A percentile compares a stretch with the other conserved stretches of the same genome.
These are phyloP conservation scores for Cornus kousa DNA, from an alignment of 148 eudicot genomes.

Conservation along the genomic window DNA sequence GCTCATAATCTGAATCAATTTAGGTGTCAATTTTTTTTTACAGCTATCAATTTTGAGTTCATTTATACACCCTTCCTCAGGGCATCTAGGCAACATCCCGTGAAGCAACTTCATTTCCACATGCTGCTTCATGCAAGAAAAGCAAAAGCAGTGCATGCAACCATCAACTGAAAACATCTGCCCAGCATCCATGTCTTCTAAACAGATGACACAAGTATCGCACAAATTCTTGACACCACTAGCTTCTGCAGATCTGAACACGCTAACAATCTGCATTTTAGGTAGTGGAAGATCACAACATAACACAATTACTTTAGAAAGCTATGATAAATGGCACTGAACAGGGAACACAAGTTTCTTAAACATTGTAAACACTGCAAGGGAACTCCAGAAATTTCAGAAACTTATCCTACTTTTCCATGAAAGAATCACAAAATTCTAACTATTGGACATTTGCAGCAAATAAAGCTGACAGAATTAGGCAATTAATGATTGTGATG, in stretches of 20 bases:
- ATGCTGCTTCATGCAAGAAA: conserved; percentile 75
- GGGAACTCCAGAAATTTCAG: no score
- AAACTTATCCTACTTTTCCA: no score
- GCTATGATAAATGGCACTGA: no score
- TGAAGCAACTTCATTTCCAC: conserved; percentile 67
- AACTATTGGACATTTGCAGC: no score
- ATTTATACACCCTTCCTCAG: conserved; percentile 58
- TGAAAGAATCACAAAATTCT: no score
- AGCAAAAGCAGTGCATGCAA: conserved; percentile 69
- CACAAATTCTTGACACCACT: conserved; percentile 14
- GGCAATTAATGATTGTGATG: no score
- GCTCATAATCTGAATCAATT: conserved; percentile 52
- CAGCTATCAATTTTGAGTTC: conserved; percentile 47
- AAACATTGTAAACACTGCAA: no score
- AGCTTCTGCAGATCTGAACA: conserved; percentile 26
- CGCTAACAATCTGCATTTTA: not conserved
- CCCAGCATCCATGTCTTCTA: conserved; percentile 48
- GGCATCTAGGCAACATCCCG: conserved; percentile 64
- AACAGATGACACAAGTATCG: conserved; percentile 65
- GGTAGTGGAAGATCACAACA: not conserved
- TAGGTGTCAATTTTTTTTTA: conserved; percentile 54
- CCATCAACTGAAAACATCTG: conserved; percentile 49
- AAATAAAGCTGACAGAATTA: no score
- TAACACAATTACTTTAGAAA: not conserved
- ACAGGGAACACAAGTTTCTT: no score